Base-by-base conservation (phyloP, 768 basidiomycete genomes). In the Tylopilus sp. region DNA sequence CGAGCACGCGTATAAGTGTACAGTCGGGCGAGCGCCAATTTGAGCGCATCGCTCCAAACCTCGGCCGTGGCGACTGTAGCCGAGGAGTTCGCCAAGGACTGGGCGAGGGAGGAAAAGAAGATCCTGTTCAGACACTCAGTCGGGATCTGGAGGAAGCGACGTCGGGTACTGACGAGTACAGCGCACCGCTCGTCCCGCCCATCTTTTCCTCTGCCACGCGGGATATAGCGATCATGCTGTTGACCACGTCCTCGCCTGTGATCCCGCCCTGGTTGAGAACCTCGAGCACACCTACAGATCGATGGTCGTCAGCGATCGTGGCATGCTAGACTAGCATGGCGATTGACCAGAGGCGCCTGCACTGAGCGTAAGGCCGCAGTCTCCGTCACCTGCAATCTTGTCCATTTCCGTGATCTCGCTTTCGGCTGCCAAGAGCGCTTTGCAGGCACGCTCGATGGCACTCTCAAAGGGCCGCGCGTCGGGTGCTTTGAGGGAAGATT, bases 381-480 rank as follows among this genome's bases (percentile, higher is more conserved):
- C 87, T 6, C 95, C 95, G 64, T 98, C 95, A 25, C 95, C 95
- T 3, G 91, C 89, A 48, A 98, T 86, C 52, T 81, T 86, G 68
- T 99, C 96, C 84, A 92, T 88, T 19, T 79, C 72, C 14, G 95
- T 98, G 55, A 99, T 92, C 59, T 94, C 92, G 2, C 88, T 83
- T 67, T 98, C 95, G 9, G 87, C 88, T 9, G 71, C 72, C 53
- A 92, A 80, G 55, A 98, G 71, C 2, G 82, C 83, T 19, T 80
- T 65, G 56, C 85, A 86, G 1, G 86, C 86, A 21, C 75, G 73
- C 60, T 75, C 71, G 29, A 95, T 71, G 17, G 79, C 78, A 3
- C 63, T 64, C 38, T 76, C 71, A 67, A 92, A 91, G 8, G 59
- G 67, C n/a, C 66, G 57, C 4, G 76, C 67, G 56, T 89, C 74